Evolutionary conservation across 1,139 yeast species (phyloP).

Genomic region (Diutina ranongensis): DNA sequence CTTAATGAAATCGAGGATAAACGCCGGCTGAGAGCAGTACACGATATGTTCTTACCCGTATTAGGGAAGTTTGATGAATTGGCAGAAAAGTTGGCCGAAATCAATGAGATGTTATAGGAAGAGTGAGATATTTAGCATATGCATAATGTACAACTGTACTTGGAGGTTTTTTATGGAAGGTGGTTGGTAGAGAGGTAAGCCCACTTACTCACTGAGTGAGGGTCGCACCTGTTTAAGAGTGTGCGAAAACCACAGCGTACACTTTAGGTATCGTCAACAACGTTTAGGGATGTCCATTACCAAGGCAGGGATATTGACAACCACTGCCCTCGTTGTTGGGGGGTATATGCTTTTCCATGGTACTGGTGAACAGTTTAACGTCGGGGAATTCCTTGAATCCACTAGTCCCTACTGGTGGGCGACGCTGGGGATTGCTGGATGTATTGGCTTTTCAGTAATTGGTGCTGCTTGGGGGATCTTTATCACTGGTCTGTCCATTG

Average conservation of each 20-base stretch:
- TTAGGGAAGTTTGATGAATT: conserved; percentile 36
- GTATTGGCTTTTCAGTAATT: conserved; percentile 89
- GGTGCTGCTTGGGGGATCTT: conserved; percentile 99
- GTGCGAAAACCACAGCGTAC: no score
- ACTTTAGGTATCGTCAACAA: no score
- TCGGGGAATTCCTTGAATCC: conserved; percentile 74
- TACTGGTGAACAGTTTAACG: conserved; percentile 80
- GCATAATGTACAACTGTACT: no score
- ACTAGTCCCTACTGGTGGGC: conserved; percentile 99
- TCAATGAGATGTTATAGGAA: conserved; percentile 16
- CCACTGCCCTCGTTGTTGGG: conserved; percentile 19
- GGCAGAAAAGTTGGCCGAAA: conserved; percentile 33
- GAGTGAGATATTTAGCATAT: neutral
- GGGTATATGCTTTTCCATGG: conserved; percentile 81
- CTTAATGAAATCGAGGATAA: neutral
- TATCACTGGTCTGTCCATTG: conserved; percentile 84
- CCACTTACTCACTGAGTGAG: no score
- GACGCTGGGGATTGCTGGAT: conserved; percentile 75
- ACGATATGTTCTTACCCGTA: conserved; percentile 34
- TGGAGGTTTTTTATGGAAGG: no score
- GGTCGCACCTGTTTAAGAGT: no score
- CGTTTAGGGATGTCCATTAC: neutral
- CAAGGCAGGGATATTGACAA: conserved; percentile 7
- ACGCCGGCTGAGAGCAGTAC: conserved; percentile 3
- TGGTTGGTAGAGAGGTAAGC: no score